A percentile compares a stretch with the other conserved stretches of the same genome.
Conservation (phyloP, 768 basidiomycete species). For the Serendipita sp. region DNA sequence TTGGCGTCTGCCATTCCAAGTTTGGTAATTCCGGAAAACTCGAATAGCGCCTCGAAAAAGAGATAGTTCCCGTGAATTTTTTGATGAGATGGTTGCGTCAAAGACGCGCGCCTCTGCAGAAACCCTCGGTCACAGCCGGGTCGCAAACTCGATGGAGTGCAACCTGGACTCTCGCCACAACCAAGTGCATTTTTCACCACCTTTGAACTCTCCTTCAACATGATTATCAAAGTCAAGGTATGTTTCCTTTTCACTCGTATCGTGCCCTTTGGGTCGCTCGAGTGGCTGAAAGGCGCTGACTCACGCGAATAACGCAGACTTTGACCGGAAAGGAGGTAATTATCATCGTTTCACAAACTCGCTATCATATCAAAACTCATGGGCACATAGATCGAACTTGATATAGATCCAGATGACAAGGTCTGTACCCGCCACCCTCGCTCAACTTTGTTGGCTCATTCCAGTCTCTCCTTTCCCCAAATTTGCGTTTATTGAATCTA, state of each 20-base stretch:
- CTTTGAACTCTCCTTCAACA: slow-evolving; percentile 19
- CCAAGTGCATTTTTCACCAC: background rate
- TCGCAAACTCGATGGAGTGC: background rate
- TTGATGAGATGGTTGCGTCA: background rate
- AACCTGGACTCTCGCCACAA: background rate
- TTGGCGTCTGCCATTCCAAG: background rate
- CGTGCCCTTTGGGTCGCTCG: too few species aligned
- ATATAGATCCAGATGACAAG: slow-evolving; percentile 83
- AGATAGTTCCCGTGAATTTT: background rate
- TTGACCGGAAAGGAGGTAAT: slow-evolving; percentile 91
- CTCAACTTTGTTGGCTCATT: background rate
- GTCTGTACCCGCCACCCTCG: slow-evolving; percentile 25
- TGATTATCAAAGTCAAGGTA: slow-evolving; percentile 89
- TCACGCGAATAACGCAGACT: slow-evolving; percentile 37
- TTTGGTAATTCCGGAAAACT: too few species aligned
- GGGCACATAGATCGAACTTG: slow-evolving; percentile 64
- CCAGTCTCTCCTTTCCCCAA: background rate
- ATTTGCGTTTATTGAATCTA: background rate
- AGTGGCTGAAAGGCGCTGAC: background rate
- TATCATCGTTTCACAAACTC: slow-evolving; percentile 9
- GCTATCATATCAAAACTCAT: background rate
- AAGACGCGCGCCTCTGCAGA: background rate
- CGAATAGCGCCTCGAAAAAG: too few species aligned
- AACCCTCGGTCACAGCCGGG: too few species aligned
- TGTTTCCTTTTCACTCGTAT: slow-evolving; percentile 12